Base-by-base conservation (phyloP, 768 basidiomycete species). In the Leccinum boreale region DNA sequence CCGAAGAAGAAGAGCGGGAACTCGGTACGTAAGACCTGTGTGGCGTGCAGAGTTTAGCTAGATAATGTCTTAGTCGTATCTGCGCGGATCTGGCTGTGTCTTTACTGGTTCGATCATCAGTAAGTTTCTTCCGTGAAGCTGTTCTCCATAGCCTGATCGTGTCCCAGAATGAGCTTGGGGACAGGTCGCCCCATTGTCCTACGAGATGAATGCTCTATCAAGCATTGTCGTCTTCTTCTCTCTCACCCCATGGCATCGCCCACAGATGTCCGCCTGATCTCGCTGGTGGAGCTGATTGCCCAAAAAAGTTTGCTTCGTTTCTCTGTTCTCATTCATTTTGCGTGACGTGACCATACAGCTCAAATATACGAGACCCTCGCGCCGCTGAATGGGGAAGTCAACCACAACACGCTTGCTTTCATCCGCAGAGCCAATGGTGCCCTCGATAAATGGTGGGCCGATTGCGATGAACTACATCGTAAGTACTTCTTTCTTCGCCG, bases 91-190 rank as follows among this genome's bases (percentile, higher is more conserved):
- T 97, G 94, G 94, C 78, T 95, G 58, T 94, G 93, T 69, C 81
- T 96, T 45, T 96, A 95, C 70, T 93, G 93, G 91, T 93, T 96
- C 66, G 94, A 96, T 76, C 94, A 94, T 75, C 90, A 94, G 92
- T 92, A 65, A 60, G 88, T 78, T 55, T 55, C 33, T 57, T 60
- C 19, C n/a, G 0, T 7, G 6, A 21, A 47, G 7, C 17, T 14
- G 17, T 42, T 50, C 5, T 47, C 4, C 21, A 26, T 24, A 15
- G 19, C n/a, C 54, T 73, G 50, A 70, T 58, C 33, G 50, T 60
- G 50, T 49, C 17, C 50, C 57, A 93, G 91, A 72, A 90, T 94
- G 86, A 93, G 91, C 71, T 77, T 97, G 58, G 93, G 92, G 4
- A 95, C 91, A 6, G 94, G 94, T 50, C 84, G 94, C 36, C 94